Conservation (phyloP, 352 stramenopile species). For the Phytophthora crassamura region DNA sequence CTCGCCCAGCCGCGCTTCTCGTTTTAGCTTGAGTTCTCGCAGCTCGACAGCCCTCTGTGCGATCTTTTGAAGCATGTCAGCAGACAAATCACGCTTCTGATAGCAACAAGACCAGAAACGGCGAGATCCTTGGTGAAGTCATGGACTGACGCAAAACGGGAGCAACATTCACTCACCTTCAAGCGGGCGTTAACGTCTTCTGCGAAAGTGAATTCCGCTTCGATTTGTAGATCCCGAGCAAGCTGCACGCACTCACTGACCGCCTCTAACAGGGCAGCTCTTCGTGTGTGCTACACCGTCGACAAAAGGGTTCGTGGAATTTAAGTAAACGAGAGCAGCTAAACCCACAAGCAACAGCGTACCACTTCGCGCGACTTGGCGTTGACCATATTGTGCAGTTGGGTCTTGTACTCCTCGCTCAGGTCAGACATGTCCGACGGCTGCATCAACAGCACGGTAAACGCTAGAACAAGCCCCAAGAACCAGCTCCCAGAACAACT, state of each 20-base stretch:
- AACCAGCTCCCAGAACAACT: neutral
- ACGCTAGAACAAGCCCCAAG: neutral
- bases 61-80: constrained; percentile 44
- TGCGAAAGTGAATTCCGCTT: constrained; percentile 22
- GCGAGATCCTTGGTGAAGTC: neutral
- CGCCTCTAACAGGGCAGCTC: constrained; percentile 34
- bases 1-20: constrained; percentile 31
- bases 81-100: constrained; percentile 35
- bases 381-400: constrained; percentile 25
- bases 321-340: constrained; percentile 1
- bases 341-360: neutral
- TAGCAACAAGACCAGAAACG: constrained; percentile 6
- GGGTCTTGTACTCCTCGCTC: constrained; percentile 33
- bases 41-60: constrained; percentile 44
- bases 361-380: constrained; percentile 40
- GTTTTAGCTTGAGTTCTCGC: constrained; percentile 35
- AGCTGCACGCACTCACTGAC: constrained; percentile 36
- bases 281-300: constrained; percentile 22
- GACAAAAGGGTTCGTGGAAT: constrained; percentile 10
- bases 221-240: constrained; percentile 35
- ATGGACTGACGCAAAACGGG: neutral
- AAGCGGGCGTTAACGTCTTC: constrained; percentile 32
- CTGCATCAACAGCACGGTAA: constrained; percentile 11
- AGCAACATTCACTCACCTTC: constrained; percentile 22
- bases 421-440: constrained; percentile 19